phyloP scores from a whole-genome alignment of 805 yeast genomes.

The Lipomyces spencermartinsiae region DNA sequence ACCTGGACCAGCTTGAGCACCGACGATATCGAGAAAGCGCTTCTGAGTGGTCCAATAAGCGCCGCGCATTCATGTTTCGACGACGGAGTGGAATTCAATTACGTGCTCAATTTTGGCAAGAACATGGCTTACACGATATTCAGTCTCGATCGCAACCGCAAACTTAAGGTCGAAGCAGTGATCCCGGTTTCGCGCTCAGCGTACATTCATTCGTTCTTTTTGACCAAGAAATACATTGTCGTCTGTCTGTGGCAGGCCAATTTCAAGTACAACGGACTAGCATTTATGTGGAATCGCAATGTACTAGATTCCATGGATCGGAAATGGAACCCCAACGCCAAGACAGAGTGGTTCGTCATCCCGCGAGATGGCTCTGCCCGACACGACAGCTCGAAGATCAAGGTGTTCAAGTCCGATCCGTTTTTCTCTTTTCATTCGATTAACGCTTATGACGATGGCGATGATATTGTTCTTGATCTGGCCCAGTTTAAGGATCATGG shows the following conservation, averaged over 20 bases:
- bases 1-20: conserved; percentile 11
- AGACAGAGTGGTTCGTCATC: conserved; percentile 16
- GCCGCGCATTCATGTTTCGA: conserved; percentile 27
- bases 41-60: conserved; percentile 14
- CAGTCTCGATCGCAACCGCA: conserved; percentile 15
- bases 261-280: conserved; percentile 16
- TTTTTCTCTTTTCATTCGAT: conserved; percentile 18
- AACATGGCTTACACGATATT: conserved; percentile 12
- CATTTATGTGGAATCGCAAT: conserved; percentile 23
- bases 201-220: conserved; percentile 24
- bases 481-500: conserved; percentile 12
- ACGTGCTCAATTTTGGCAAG: conserved; percentile 11
- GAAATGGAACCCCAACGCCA: conserved; percentile 14
- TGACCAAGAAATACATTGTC: conserved; percentile 18
- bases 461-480: conserved; percentile 13
- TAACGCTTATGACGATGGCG: conserved; percentile 23
- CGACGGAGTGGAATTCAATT: conserved; percentile 20
- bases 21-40: neutral
- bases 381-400: conserved; percentile 15
- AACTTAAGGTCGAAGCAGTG: conserved; percentile 5
- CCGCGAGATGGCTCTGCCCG: conserved; percentile 24
- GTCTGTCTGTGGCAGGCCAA: conserved; percentile 25
- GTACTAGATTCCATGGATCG: conserved; percentile 13
- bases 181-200: conserved; percentile 12
- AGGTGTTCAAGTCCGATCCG: conserved; percentile 16